These are phyloP conservation scores for Biscogniauxia sp. DNA, from an alignment of 2,329 filamentous ascomycete genomes.

Conservation along the genomic window DNA sequence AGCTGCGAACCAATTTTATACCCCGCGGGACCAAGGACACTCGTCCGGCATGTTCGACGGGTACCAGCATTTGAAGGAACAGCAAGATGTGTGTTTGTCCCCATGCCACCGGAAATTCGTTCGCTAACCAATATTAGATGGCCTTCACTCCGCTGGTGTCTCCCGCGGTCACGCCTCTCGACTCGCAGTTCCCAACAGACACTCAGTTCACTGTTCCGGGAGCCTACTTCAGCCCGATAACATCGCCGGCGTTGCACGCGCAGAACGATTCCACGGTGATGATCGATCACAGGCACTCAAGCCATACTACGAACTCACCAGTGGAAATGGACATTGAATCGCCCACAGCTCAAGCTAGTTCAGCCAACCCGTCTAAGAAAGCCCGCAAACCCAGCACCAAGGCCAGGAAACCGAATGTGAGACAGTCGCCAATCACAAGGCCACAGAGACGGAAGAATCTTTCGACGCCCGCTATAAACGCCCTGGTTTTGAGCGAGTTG, in stretches of 20 bases:
- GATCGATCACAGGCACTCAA: slow-evolving; percentile 44
- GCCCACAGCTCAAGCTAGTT: slow-evolving; percentile 36
- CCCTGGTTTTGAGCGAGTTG: slow-evolving; percentile 54
- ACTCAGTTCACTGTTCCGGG: slow-evolving; percentile 61
- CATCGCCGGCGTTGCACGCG: slow-evolving; percentile 75
- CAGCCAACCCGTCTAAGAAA: slow-evolving; percentile 52
- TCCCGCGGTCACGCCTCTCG: slow-evolving; percentile 78
- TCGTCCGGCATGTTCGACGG: slow-evolving; percentile 64
- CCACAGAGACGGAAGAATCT: slow-evolving; percentile 55
- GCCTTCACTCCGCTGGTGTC: slow-evolving; percentile 79
- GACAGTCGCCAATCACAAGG: slow-evolving; percentile 72
- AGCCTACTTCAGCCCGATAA: slow-evolving; percentile 79
- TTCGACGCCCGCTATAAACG: slow-evolving; percentile 55
- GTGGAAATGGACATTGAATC: slow-evolving; percentile 56
- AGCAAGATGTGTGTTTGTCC: slow-evolving; percentile 57
- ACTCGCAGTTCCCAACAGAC: slow-evolving; percentile 64
- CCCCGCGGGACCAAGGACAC: slow-evolving; percentile 52
- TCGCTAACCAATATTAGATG: slow-evolving; percentile 50
- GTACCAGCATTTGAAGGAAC: slow-evolving; percentile 66
- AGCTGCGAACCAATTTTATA: slow-evolving; percentile 59
- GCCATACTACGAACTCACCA: slow-evolving; percentile 49
- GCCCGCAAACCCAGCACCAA: slow-evolving; percentile 51
- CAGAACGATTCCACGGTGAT: slow-evolving; percentile 54
- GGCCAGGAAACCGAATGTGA: slow-evolving; percentile 54
- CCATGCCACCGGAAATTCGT: slow-evolving; percentile 8